Evolutionary conservation across 2,329 filamentous ascomycete genomes (phyloP), one percentile per base, ranked within the genome.

Genomic region (Penicillium sp.): DNA sequence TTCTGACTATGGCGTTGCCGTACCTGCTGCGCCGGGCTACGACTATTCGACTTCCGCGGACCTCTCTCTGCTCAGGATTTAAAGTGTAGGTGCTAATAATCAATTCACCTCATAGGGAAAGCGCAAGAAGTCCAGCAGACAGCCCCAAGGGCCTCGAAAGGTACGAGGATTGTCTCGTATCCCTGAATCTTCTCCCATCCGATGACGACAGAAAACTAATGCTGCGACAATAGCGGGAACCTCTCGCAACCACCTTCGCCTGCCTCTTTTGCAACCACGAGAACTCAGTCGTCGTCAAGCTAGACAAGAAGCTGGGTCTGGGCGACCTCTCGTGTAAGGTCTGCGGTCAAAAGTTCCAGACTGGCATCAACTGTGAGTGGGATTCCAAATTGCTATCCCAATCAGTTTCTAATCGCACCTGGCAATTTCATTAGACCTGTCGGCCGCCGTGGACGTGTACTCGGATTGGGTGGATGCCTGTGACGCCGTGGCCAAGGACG

Each of bases 181-280:
- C 14, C 9, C 14, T 22, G 47, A 19, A 18, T 13, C n/a, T 18
- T 37, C 14, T 22, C 43, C 19, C 11, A 24, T 22, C 46, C 9
- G 22, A 14, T 24, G 13, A 46, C 22, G 6, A 10, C 16, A 33
- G 19, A 47, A 9, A 18, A 40, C 40, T 57, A 35, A 59, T 19
- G 13, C n/a, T 51, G 37, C 35, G 40, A 60, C 18, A 37, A 19
- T 57, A 79, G 78, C 77, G 73, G 67, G 79, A 81, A 65, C 77
- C 78, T 27, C 75, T 82, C n/a, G 71, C 79, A 16, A 93, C 91
- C 2, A 86, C 87, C n/a, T 99, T 99, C 77, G 91, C 93, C 58
- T 99, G 95, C 75, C 87, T 99, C 47, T 99, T 99, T 80, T 99
- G 95, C 83, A 98, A 97, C 76, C 93, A 98, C 78, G 95, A 98